These are phyloP conservation scores for Auricularia heimuer DNA, from an alignment of 768 basidiomycete species.

Conservation along the genomic window DNA sequence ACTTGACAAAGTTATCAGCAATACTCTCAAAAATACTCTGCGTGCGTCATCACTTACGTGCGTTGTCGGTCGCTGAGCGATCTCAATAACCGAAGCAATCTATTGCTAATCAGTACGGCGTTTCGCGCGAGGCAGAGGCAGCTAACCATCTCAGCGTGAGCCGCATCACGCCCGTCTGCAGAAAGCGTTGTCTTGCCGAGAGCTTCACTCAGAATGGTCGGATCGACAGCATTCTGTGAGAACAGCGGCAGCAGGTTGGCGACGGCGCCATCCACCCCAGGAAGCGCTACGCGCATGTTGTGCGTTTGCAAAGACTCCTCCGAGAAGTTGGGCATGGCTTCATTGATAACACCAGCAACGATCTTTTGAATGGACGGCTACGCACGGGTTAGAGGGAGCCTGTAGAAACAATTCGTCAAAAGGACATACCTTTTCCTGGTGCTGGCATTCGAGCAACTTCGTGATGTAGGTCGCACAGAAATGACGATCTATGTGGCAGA, in stretches of 20 bases:
- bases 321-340: conserved; percentile 47
- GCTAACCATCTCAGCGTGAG: conserved; percentile 33
- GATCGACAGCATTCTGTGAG: conserved; percentile 31
- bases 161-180: conserved; percentile 29
- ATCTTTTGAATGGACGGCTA: conserved; percentile 74
- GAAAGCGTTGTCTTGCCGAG: conserved; percentile 22
- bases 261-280: conserved; percentile 39
- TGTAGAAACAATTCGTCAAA: neutral
- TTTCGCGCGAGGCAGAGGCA: neutral
- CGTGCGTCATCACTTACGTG: conserved; percentile 43
- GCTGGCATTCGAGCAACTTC: conserved; percentile 63
- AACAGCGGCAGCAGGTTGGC: conserved; percentile 43
- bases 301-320: conserved; percentile 60
- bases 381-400: neutral
- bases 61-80: conserved; percentile 52
- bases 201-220: conserved; percentile 34
- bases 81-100: conserved; percentile 50
- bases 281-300: conserved; percentile 41
- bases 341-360: conserved; percentile 49
- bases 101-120: conserved; percentile 17
- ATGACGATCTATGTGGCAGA: conserved; percentile 37
- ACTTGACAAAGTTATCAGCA: conserved; percentile 33
- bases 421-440: conserved; percentile 66
- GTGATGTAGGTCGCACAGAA: conserved; percentile 49
- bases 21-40: too few species aligned